Evolutionary conservation across 495 filamentous ascomycete genomes (phyloP).

Genomic region (Podospora sp.): DNA sequence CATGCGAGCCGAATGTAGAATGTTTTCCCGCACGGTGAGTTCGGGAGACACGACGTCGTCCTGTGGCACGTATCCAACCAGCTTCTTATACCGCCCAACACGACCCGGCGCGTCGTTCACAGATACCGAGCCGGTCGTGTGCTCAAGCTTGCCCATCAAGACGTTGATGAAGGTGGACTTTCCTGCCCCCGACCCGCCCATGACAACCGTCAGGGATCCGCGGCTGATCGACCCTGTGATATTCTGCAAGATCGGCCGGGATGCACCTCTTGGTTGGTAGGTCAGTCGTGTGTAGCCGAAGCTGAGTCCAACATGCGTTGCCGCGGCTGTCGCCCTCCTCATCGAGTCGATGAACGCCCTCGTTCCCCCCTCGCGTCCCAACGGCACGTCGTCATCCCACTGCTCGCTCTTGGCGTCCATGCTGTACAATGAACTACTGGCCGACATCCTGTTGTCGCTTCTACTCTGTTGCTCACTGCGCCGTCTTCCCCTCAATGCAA

Average conservation of each 20-base stretch:
- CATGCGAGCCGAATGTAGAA: conserved; percentile 56
- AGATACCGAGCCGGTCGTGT: conserved; percentile 46
- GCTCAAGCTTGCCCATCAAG: conserved; percentile 49
- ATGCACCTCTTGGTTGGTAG: conserved; percentile 46
- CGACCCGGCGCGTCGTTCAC: conserved; percentile 53
- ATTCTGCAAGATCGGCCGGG: conserved; percentile 50
- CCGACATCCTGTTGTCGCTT: neutral
- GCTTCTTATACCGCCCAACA: conserved; percentile 53
- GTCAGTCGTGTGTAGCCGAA: conserved; percentile 52
- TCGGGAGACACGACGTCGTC: conserved; percentile 54
- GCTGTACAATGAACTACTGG: neutral
- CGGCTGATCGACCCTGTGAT: conserved; percentile 54
- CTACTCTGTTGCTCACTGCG: neutral
- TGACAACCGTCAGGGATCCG: conserved; percentile 53
- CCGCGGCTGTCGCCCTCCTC: conserved; percentile 47
- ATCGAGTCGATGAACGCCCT: conserved; percentile 54
- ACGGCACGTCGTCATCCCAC: conserved; percentile 21
- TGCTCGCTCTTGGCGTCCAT: neutral
- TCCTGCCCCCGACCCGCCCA: conserved; percentile 55
- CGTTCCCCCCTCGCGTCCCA: conserved; percentile 39
- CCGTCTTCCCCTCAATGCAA: conserved; percentile 32
- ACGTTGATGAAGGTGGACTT: conserved; percentile 58
- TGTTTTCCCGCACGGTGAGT: conserved; percentile 56
- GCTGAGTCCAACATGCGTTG: conserved; percentile 52
- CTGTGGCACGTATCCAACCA: conserved; percentile 60